Evolutionary conservation across 1,139 yeast genomes (phyloP), one percentile per base, ranked within the genome.

Genomic region (Candida sanyaensis): DNA sequence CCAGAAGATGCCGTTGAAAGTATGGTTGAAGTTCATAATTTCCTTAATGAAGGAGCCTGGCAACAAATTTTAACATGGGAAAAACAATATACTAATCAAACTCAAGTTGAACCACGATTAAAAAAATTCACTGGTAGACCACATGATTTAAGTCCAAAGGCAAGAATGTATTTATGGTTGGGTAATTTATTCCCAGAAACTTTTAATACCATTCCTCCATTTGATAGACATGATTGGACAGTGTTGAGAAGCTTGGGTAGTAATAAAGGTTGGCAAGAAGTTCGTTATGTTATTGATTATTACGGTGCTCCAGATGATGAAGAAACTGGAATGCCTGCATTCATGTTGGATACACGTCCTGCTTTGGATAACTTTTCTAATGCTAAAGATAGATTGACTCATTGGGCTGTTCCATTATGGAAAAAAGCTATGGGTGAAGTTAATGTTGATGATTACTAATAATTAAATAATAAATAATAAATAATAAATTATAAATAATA

Each of bases 161-260:
- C 99, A 0, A 75, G 79, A 53, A 69, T 83, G 73, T 83, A 84
- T 60, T 80, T 88, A 57, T 66, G 73, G 54, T 65, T 93, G 52
- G 87, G 95, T 6, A 78, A 80, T 55, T 40, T 85, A 3, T 87
- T 86, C 71, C 98, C 99, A 1, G 71, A 77, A 13, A 76, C 80
- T 12, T 92, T 83, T 69, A 87, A 83, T 51, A 71, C 85, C 0
- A 86, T 86, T 51, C 89, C 96, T 5, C 99, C 99, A 6, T 95
- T 95, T 62, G 99, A 95, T 66, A 83, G 99, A 65, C 99, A 95
- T 61, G 99, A 95, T 68, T 95, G 99, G 99, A 88, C 96, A 3
- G 96, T 95, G 6, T 75, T 92, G 58, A 78, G 99, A 57, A 76
- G 73, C 5, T 69, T 53, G 54, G 92, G 88, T 59, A 50, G 48